These are phyloP conservation scores for Kodamaea sp. DNA, from an alignment of 1,139 yeast genomes.

Conservation along the genomic window DNA sequence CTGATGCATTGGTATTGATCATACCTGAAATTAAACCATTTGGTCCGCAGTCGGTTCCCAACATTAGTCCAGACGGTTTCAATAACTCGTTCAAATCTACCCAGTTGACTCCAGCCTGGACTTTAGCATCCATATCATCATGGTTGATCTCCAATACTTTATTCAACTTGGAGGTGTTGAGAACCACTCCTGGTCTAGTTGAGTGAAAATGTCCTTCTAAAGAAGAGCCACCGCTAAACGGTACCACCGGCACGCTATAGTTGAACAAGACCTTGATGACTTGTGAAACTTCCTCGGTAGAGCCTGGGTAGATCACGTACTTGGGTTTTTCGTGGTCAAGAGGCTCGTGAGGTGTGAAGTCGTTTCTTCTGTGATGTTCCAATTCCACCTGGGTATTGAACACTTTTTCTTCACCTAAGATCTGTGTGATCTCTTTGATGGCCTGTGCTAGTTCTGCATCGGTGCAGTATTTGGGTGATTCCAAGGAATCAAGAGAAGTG, in stretches of 20 bases:
- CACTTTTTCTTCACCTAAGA: slow-evolving; percentile 33
- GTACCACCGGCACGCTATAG: slow-evolving; percentile 54
- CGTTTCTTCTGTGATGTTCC: slow-evolving; percentile 40
- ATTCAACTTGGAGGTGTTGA: slow-evolving; percentile 46
- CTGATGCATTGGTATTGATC: slow-evolving; percentile 48
- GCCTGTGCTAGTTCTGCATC: slow-evolving; percentile 44
- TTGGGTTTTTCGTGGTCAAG: slow-evolving; percentile 34
- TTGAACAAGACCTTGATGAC: slow-evolving; percentile 35
- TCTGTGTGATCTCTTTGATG: slow-evolving; percentile 39
- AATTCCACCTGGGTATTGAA: slow-evolving; percentile 31
- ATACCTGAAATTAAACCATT: slow-evolving; percentile 46
- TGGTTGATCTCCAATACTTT: slow-evolving; percentile 33
- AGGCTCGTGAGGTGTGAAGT: slow-evolving; percentile 45
- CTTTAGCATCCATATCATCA: slow-evolving; percentile 46
- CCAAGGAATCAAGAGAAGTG: slow-evolving; percentile 31
- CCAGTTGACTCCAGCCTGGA: slow-evolving; percentile 50
- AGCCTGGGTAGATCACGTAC: slow-evolving; percentile 36
- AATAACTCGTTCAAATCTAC: slow-evolving; percentile 35
- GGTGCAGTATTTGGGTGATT: slow-evolving; percentile 43
- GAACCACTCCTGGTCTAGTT: slow-evolving; percentile 37
- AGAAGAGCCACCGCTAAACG: slow-evolving; percentile 59
- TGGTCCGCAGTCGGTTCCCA: slow-evolving; percentile 50
- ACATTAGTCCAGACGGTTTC: slow-evolving; percentile 31
- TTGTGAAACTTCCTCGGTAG: slow-evolving; percentile 40
- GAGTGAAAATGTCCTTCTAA: slow-evolving; percentile 49